Conservation (phyloP, 2,329 filamentous ascomycete species). For the Penicillium psychrosexuale region DNA sequence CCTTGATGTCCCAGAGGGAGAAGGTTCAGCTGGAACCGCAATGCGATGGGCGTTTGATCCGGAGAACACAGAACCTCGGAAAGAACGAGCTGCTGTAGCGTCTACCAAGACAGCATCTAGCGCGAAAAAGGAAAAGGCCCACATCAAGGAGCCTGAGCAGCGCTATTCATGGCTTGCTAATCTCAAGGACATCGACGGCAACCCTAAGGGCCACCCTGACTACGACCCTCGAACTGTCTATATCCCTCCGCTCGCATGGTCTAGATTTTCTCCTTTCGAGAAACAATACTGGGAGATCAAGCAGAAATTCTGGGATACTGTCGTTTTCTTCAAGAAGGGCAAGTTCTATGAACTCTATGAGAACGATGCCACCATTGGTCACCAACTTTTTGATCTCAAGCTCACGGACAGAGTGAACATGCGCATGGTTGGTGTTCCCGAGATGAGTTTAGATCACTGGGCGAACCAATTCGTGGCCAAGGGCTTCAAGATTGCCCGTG, state of each 20-base stretch:
- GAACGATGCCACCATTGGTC: slow-evolving; percentile 92
- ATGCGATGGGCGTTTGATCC: slow-evolving; percentile 78
- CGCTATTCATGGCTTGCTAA: slow-evolving; percentile 89
- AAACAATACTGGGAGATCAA: slow-evolving; percentile 99
- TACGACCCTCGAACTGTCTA: slow-evolving; percentile 90
- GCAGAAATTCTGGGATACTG: slow-evolving; percentile 93
- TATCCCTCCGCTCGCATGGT: slow-evolving; percentile 76
- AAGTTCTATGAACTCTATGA: slow-evolving; percentile 99
- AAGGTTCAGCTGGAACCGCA: slow-evolving; percentile 65
- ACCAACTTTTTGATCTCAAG: slow-evolving; percentile 96
- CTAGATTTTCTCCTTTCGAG: slow-evolving; percentile 87
- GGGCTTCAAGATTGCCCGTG: slow-evolving; percentile 92
- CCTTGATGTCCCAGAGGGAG: slow-evolving; percentile 53
- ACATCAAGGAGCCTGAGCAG: slow-evolving; percentile 77
- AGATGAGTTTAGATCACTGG: slow-evolving; percentile 94
- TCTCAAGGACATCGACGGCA: slow-evolving; percentile 76
- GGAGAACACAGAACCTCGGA: slow-evolving; percentile 52
- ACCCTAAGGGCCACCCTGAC: slow-evolving; percentile 75
- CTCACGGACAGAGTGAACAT: slow-evolving; percentile 98
- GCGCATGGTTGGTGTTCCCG: slow-evolving; percentile 98
- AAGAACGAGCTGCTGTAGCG: slow-evolving; percentile 45
- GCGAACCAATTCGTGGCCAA: slow-evolving; percentile 98
- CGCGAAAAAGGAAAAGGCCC: slow-evolving; percentile 62
- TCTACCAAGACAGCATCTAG: slow-evolving; percentile 35
- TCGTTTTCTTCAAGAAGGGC: slow-evolving; percentile 99